Conservation (phyloP, 192 early-diverging fungal genomes). For the Rhizophagus sp. region DNA sequence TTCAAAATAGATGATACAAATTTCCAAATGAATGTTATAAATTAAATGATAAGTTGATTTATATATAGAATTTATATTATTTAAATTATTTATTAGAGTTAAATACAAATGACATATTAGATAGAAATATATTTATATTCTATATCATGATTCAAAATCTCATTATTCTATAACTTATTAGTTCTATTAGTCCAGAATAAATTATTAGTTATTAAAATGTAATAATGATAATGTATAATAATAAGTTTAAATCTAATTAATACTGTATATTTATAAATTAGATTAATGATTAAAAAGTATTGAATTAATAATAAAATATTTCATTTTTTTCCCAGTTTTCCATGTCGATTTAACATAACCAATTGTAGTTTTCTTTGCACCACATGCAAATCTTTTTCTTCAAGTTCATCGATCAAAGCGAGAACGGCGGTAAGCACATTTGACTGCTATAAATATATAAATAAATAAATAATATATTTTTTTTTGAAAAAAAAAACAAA, state of each 20-base stretch:
- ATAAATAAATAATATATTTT: background rate
- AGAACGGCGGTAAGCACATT: conserved; percentile 26
- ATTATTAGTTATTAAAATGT: no score
- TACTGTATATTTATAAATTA: background rate
- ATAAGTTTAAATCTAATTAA: no score
- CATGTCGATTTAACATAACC: background rate
- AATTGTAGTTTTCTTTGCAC: conserved; percentile 28
- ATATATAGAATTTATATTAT: no score
- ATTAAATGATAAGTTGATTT: no score
- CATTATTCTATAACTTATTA: no score
- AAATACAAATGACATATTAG: background rate
- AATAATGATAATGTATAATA: no score
- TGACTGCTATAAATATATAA: conserved; percentile 12
- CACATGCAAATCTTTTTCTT: conserved; percentile 9
- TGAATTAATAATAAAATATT: background rate
- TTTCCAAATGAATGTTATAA: no score
- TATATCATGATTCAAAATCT: no score
- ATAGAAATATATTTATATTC: background rate
- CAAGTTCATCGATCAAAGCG: conserved; percentile 21
- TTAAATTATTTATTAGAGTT: no score
- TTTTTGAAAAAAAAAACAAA: background rate
- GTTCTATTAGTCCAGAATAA: no score
- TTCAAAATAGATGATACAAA: no score
- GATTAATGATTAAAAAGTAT: background rate
- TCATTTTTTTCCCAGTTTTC: background rate